Percentiles rank a stretch among this genome's conserved stretches.
These are phyloP conservation scores for Panicum virgatum DNA, from an alignment of 202 grass and related monocot genomes.

Conservation along the genomic window DNA sequence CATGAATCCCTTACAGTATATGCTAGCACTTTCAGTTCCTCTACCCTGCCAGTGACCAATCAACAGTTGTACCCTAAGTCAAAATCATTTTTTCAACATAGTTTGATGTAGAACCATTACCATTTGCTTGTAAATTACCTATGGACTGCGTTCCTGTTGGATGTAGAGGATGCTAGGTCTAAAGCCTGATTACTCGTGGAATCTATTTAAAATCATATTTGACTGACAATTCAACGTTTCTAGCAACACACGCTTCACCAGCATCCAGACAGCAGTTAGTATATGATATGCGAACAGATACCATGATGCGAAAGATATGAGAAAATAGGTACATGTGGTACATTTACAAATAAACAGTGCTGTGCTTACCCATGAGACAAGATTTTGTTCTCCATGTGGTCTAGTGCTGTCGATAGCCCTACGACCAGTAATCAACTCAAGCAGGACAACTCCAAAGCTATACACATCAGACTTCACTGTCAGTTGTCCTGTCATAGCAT, in stretches of 20 bases:
- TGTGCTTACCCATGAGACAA: slow-evolving; percentile 84
- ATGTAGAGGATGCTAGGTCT: neutral
- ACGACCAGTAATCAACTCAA: slow-evolving; percentile 84
- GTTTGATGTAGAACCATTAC: neutral
- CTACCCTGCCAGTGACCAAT: neutral
- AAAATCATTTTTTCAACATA: neutral
- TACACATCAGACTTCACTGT: slow-evolving; percentile 85
- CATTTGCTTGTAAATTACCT: neutral
- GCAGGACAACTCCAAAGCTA: slow-evolving; percentile 85
- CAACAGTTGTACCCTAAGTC: neutral
- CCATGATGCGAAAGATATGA: neutral
- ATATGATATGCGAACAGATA: neutral
- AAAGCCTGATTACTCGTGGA: neutral
- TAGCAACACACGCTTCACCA: no score
- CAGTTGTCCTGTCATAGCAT: slow-evolving; percentile 86
- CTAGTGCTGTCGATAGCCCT: slow-evolving; percentile 71
- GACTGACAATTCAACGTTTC: no score
- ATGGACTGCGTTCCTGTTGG: neutral
- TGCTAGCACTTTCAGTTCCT: neutral
- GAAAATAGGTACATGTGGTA: neutral
- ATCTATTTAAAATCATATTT: slow-evolving; percentile 10
- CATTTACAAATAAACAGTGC: slow-evolving; percentile 21
- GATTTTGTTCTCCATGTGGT: slow-evolving; percentile 81
- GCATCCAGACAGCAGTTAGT: no score
- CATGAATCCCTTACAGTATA: neutral